Evolutionary conservation across 257 asterid genomes (phyloP), one percentile per base, ranked within the genome.

Genomic region (Salvia hispanica): DNA sequence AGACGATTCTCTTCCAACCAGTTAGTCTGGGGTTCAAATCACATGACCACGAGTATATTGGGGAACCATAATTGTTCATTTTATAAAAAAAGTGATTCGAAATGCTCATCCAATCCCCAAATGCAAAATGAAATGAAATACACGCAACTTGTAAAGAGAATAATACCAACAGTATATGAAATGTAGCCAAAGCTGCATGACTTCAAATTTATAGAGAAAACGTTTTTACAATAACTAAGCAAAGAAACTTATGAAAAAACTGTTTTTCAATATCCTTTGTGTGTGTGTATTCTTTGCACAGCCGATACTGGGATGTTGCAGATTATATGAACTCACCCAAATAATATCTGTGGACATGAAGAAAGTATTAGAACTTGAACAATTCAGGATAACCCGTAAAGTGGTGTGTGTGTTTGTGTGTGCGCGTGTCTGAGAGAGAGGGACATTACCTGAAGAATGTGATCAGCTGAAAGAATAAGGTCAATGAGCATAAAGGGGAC

Each of bases 391-490:
- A 48, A 14, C 28, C 6, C 28, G 54, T 14, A 7, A 14, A 48
- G 25, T 51, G 18, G 12, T 15, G 39, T 34, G 39, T 34, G 39
- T 34, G 39, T 34, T 6, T 4, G 39, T 1, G 39, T 4, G 39
- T 4, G 39, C 31, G 31, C 31, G 31, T 25, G 31, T 2, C 31
- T 25, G 2, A 34, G 6, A 34, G 7, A 34, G 39, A 34, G 39
- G 4, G 39, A 5, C 21, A 42, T 13, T 72, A 83, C 83, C 88
- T 69, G 59, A 42, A 36, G 69, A 55, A 53, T 53, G 67, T 36
- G 59, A 57, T 59, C 5, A 37, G 50, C 21, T 31, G 62, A 56
- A 56, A 48, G 52, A 53, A 56, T 36, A 54, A 58, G 12, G 33
- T 36, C 28, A 5, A 52, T 16, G 60, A 34, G 31, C 31, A 25